Evolutionary conservation across 352 stramenopile species (phyloP).

Genomic region (Phytophthora macrochlamydospora): DNA sequence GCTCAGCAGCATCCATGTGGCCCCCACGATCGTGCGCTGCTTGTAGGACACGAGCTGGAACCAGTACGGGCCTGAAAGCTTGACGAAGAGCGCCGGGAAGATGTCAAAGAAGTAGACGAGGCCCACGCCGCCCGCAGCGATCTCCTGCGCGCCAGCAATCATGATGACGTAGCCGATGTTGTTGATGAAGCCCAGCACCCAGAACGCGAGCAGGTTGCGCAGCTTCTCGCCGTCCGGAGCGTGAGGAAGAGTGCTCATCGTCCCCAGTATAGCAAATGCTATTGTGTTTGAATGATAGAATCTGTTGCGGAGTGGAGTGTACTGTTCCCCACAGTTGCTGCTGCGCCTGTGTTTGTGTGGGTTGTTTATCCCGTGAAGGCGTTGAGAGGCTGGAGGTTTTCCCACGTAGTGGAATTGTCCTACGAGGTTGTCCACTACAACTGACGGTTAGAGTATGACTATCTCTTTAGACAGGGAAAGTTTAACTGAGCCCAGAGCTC

Average conservation of each 20-base stretch:
- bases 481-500: no score
- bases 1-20: constrained; percentile 82
- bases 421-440: no score
- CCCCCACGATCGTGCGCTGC: constrained; percentile 69
- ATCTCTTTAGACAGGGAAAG: no score
- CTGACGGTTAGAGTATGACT: no score
- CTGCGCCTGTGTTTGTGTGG: no score
- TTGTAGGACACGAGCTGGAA: constrained; percentile 93
- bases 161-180: constrained; percentile 95
- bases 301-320: neutral
- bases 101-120: constrained; percentile 94
- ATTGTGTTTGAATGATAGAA: neutral
- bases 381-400: no score
- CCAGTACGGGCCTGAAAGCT: constrained; percentile 93
- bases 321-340: no score
- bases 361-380: no score
- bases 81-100: constrained; percentile 88
- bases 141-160: constrained; percentile 93
- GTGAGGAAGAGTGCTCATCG: constrained; percentile 5
- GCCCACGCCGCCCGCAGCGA: constrained; percentile 88
- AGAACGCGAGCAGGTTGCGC: constrained; percentile 89
- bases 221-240: constrained; percentile 30
- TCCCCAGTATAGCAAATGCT: neutral
- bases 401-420: no score
- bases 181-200: constrained; percentile 93